Conservation (phyloP, 805 yeast species). For the Pichia manshurica region DNA sequence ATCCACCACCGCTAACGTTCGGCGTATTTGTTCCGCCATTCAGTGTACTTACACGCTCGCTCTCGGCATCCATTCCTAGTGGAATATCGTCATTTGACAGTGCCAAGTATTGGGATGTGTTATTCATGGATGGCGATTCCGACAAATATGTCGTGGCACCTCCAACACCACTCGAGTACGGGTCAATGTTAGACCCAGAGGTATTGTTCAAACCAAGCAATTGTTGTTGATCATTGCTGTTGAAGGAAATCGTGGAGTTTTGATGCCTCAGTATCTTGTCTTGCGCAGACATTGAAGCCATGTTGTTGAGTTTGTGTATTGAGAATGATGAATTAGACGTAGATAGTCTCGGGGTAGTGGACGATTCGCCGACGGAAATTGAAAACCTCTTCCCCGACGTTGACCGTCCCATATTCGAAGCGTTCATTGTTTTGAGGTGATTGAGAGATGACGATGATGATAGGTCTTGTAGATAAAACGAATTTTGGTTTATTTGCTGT, state of each 20-base stretch:
- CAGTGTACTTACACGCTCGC: slow-evolving; percentile 12
- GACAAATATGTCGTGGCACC: neutral
- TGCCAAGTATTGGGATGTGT: slow-evolving; percentile 1
- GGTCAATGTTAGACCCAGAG: slow-evolving; percentile 2
- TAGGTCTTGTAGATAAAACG: slow-evolving; percentile 30
- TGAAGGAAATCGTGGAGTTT: slow-evolving; percentile 15
- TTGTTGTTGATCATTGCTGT: slow-evolving; percentile 7
- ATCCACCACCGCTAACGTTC: slow-evolving; percentile 15
- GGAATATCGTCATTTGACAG: slow-evolving; percentile 10
- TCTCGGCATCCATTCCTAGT: slow-evolving; percentile 15
- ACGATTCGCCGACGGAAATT: slow-evolving; percentile 43
- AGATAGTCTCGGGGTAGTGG: slow-evolving; percentile 38
- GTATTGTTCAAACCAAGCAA: neutral
- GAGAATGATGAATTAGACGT: slow-evolving; percentile 12
- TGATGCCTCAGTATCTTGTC: slow-evolving; percentile 19
- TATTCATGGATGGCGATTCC: slow-evolving; percentile 4
- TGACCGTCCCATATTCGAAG: slow-evolving; percentile 19
- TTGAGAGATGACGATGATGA: slow-evolving; percentile 23
- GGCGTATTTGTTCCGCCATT: slow-evolving; percentile 5
- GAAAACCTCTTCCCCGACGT: slow-evolving; percentile 22
- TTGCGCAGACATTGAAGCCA: slow-evolving; percentile 14
- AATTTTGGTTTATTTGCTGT: slow-evolving; percentile 5
- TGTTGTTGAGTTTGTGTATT: slow-evolving; percentile 10
- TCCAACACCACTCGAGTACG: neutral
- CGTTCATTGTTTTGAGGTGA: slow-evolving; percentile 13